A percentile compares a stretch with the other conserved stretches of the same genome.
Conservation (phyloP, 352 stramenopile species). For the Thalassiosira exigua region DNA sequence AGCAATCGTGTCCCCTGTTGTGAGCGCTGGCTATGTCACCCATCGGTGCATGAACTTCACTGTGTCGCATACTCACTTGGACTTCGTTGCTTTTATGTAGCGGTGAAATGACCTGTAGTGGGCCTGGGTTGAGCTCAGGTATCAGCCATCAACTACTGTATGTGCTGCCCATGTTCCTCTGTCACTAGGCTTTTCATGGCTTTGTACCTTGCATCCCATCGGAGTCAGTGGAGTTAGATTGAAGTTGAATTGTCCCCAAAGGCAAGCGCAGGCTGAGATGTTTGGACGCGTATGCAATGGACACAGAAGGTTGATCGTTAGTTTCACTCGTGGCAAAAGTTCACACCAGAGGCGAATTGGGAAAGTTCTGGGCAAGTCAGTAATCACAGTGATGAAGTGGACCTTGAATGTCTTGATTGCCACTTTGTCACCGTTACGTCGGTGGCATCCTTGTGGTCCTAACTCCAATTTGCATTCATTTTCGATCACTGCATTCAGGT, state of each 20-base stretch:
- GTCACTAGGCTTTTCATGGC: conserved; percentile 51
- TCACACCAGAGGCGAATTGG: conserved; percentile 49
- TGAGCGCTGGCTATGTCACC: conserved; percentile 35
- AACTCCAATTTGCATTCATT: conserved; percentile 30
- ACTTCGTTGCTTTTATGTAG: conserved; percentile 15
- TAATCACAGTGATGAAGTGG: conserved; percentile 62
- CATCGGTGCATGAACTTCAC: conserved; percentile 35
- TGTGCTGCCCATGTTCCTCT: conserved; percentile 40
- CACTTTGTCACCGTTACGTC: conserved; percentile 56
- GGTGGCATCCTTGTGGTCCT: conserved; percentile 45
- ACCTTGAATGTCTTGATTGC: conserved; percentile 69
- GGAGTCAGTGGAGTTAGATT: conserved; percentile 57
- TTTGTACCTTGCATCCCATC: conserved; percentile 54
- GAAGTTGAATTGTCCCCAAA: conserved; percentile 58
- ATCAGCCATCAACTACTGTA: conserved; percentile 31
- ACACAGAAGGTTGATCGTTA: conserved; percentile 60
- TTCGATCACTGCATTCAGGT: conserved; percentile 36
- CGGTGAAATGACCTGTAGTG: conserved; percentile 29
- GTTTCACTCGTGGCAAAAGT: conserved; percentile 47
- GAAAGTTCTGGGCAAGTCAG: conserved; percentile 42
- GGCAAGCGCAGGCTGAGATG: conserved; percentile 44
- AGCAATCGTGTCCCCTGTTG: conserved; percentile 21
- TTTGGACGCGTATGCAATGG: conserved; percentile 40
- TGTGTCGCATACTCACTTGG: conserved; percentile 19
- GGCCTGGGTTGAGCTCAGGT: conserved; percentile 20